Base-by-base conservation (phyloP, 2,329 filamentous ascomycete species). In the Aspergillus ustus region DNA sequence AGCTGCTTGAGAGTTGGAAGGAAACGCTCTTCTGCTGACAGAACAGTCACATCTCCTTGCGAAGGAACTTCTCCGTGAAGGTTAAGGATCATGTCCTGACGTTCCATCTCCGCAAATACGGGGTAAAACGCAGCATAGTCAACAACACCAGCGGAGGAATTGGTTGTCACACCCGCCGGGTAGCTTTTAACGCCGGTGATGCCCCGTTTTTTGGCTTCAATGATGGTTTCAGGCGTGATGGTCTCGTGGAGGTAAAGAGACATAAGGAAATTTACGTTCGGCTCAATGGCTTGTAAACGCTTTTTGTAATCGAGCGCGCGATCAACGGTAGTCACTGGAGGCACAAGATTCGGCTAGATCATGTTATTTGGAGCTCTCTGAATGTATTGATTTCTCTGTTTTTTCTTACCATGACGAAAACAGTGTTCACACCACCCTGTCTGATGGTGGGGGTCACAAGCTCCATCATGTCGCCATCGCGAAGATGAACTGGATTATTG, bases 61-160 rank as follows among this genome's bases (percentile, higher is more conserved):
- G 73, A 74, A 7, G 74, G 74, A 29, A 67, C 66, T 55, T 97
- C 94, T 67, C 93, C 94, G 75, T 98, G 93, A n/a, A 98, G 82
- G 79, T 97, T 97, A 46, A 96, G 84, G n/a, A 96, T 85, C 73
- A 97, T 82, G 67, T 89, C 88, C 67, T 93, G 87, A 62, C 88
- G 81, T 74, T 97, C 90, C 93, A 98, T 97, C 66, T 91, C 91
- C n/a, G 84, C 85, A 73, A 98, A 96, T 15, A 94, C 91, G 6
- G 79, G 78, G 61, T 81, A 81, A 67, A 80, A 80, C 17, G 73
- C 67, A 8, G 75, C 73, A 60, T 80, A 80, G 66, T 80, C 78
- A 46, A 80, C 70, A 2, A 82, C 80, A 4, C 80, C 80, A 8
- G 78, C 74, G 40, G 82, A 81, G 4, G 85, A 87, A 71, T 89